Evolutionary conservation across 192 early-diverging fungal species (phyloP).

Genomic region (Coemansia sp.): DNA sequence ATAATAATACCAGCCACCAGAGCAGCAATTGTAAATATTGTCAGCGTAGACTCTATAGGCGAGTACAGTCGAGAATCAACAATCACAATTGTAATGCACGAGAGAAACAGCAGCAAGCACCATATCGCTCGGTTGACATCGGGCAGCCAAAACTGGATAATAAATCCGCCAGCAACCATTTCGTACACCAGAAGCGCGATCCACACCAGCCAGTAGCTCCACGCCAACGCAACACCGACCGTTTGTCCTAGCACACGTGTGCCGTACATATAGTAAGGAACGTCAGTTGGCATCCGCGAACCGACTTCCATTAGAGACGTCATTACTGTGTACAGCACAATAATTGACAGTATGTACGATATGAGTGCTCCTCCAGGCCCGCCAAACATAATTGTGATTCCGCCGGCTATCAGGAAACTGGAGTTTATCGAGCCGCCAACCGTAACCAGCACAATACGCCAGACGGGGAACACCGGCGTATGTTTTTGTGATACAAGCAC

Average conservation of each 20-base stretch:
- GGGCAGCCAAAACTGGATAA: constrained; percentile 23
- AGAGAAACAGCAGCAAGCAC: constrained; percentile 18
- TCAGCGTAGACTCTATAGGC: constrained; percentile 12
- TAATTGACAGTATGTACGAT: constrained; percentile 6
- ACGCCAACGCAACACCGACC: constrained; percentile 21
- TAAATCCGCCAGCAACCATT: constrained; percentile 16
- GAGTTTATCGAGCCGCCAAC: constrained; percentile 21
- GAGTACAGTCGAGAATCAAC: constrained; percentile 23
- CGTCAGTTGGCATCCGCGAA: constrained; percentile 11
- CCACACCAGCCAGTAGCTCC: constrained; percentile 27
- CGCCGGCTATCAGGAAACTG: constrained; percentile 17
- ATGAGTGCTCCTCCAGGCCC: constrained; percentile 27
- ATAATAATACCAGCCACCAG: constrained; percentile 15
- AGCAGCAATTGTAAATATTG: constrained; percentile 14
- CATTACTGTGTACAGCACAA: constrained; percentile 18
- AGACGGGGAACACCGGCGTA: background rate
- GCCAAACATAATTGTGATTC: constrained; percentile 17
- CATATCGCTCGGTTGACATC: constrained; percentile 17
- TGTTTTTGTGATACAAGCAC: background rate
- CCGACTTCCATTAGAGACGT: constrained; percentile 29
- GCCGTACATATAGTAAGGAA: constrained; percentile 27
- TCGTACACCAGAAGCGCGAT: constrained; percentile 23
- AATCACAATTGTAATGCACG: constrained; percentile 16
- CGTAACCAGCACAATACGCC: constrained; percentile 6
- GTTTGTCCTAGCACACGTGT: constrained; percentile 13